phyloP scores from a whole-genome alignment of 2,329 filamentous ascomycete genomes.

The Juglanconis sp. region DNA sequence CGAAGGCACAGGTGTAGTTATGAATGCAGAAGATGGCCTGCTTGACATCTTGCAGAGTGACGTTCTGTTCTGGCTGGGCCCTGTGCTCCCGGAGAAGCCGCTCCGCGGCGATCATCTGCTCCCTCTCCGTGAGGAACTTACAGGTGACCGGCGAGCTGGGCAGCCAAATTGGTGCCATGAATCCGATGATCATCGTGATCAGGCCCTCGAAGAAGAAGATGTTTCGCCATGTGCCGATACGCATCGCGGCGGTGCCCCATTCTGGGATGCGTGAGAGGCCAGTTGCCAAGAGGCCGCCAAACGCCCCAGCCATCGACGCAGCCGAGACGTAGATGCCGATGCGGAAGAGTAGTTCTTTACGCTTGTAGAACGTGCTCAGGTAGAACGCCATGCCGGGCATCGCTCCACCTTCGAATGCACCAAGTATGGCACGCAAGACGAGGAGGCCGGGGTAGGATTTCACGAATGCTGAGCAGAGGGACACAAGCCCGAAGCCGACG shows the following conservation, averaged over 20 bases:
- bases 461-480: conserved; percentile 53
- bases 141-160: conserved; percentile 46
- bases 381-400: conserved; percentile 57
- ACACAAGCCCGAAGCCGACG: conserved; percentile 53
- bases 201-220: conserved; percentile 64
- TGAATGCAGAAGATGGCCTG: conserved; percentile 52
- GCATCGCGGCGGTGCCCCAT: conserved; percentile 44
- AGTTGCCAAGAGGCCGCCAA: conserved; percentile 40
- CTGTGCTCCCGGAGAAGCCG: conserved; percentile 49
- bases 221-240: conserved; percentile 51
- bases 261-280: conserved; percentile 47
- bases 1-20: conserved; percentile 55
- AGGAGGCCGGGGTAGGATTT: conserved; percentile 44
- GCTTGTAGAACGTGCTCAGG: conserved; percentile 54
- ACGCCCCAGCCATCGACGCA: conserved; percentile 32
- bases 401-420: conserved; percentile 54
- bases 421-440: conserved; percentile 42
- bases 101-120: conserved; percentile 51
- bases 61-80: conserved; percentile 42
- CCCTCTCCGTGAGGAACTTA: conserved; percentile 48
- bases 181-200: conserved; percentile 47
- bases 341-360: conserved; percentile 42
- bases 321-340: conserved; percentile 28
- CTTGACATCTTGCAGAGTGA: conserved; percentile 47
- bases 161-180: conserved; percentile 48